Base-by-base conservation (phyloP, 176 grass and related monocot species). In the Phoenix roebelenii region DNA sequence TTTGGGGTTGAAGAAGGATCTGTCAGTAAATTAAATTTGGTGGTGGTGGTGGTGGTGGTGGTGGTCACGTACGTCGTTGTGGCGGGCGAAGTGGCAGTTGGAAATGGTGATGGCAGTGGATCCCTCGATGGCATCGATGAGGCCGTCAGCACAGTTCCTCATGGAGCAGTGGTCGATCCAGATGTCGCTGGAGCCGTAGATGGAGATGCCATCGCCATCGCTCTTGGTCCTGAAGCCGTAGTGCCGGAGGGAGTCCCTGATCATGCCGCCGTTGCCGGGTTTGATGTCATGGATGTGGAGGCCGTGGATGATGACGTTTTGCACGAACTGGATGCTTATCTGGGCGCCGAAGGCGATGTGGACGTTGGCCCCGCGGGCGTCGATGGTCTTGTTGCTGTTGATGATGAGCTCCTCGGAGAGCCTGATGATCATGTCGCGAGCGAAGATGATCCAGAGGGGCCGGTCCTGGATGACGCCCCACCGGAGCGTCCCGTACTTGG, bases 401-500 rank as follows among this genome's bases (percentile, higher is more conserved):
- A 95, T 63, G 10, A 85, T 66, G 25, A 95, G 79, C 79, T 95
- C 89, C 77, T 89, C 70, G 15, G 52, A 30, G 18, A 89, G 76
- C 6, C 17, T 49, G 72, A 95, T 95, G 66, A 89, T 63, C 85
- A 95, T 89, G 73, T 76, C 71, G 16, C 0, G 1, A 3, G 81
- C 82, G 74, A 95, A 95, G 73, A 64, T 57, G 73, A 95, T 95
- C 89, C 89, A 86, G 30, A 95, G 73, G 1, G 85, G 89, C 16
- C 51, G 60, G 9, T 55, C 9, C 83, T 83, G 89, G 76, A 83
- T 77, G 52, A 56, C 66, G 61, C 61, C 89, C 58, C 65, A 85
- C 44, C 89, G 85, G 25, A 95, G 89, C 9, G 89, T 83, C 7
- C 89, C 89, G 3, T 60, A 52, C 5, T 65, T 67, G 0, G 89